Conservation (phyloP, 2,329 filamentous ascomycete genomes). For the Magnaporthales sp. region DNA sequence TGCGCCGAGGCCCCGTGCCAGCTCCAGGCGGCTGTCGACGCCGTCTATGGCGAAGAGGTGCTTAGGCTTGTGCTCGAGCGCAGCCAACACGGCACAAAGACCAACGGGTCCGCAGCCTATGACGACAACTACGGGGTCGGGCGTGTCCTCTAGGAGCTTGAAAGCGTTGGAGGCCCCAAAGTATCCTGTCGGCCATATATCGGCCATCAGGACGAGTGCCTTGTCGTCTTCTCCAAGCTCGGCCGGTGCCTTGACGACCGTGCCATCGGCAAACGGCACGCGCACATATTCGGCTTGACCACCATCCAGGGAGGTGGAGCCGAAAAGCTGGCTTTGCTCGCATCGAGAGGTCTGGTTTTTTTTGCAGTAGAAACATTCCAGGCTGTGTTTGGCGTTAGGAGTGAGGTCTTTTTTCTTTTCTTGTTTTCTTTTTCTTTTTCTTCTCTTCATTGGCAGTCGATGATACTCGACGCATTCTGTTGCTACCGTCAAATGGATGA, state of each 20-base stretch:
- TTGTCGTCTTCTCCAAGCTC: constrained; percentile 55
- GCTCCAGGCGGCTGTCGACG: constrained; percentile 63
- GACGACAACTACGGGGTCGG: constrained; percentile 64
- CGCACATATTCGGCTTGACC: constrained; percentile 78
- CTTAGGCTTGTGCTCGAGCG: constrained; percentile 66
- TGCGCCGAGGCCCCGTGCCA: constrained; percentile 66
- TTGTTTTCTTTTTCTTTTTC: too few relatives aligned
- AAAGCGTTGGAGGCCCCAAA: constrained; percentile 77
- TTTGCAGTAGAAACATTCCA: constrained; percentile 77
- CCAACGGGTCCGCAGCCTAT: constrained; percentile 83
- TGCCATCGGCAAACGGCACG: constrained; percentile 72
- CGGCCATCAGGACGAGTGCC: constrained; percentile 77
- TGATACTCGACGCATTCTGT: neutral
- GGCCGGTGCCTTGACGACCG: constrained; percentile 64
- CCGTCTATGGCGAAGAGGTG: constrained; percentile 73
- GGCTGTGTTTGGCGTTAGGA: constrained; percentile 26
- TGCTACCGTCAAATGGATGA: neutral
- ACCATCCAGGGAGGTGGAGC: constrained; percentile 60
- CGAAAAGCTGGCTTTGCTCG: constrained; percentile 61
- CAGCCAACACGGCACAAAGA: constrained; percentile 72
- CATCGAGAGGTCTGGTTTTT: constrained; percentile 72
- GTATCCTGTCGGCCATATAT: constrained; percentile 84
- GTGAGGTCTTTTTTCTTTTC: neutral
- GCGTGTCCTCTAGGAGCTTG: constrained; percentile 39
- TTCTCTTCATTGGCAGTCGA: neutral